Evolutionary conservation across 148 eudicot species (phyloP).

Genomic region (Spergularia marina): DNA sequence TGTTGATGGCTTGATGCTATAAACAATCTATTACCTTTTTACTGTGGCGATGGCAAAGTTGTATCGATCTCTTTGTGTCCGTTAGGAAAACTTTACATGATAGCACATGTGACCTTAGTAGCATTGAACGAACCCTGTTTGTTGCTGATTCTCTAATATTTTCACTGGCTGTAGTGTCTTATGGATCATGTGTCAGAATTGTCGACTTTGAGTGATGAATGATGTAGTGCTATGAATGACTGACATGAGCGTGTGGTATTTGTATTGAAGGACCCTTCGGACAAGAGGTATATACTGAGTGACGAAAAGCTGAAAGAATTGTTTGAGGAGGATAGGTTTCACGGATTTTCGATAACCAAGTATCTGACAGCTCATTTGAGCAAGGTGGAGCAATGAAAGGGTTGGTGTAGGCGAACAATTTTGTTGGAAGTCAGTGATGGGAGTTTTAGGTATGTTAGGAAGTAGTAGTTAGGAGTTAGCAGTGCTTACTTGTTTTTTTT

Average conservation of each 20-base stretch:
- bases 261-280: constrained; percentile 44
- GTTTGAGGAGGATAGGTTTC: constrained; percentile 33
- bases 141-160: too few species aligned
- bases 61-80: too few species aligned
- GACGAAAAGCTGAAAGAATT: constrained; percentile 43
- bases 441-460: background rate
- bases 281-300: constrained; percentile 40
- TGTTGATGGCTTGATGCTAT: too few species aligned
- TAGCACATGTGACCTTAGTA: too few species aligned
- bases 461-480: background rate
- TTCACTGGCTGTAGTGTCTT: too few species aligned
- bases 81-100: too few species aligned
- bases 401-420: constrained; percentile 25
- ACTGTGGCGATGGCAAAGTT: too few species aligned
- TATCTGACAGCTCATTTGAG: constrained; percentile 38
- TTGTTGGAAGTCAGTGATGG: constrained; percentile 14
- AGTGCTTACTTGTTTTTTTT: constrained; percentile 11
- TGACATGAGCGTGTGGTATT: constrained; percentile 5
- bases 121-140: too few species aligned
- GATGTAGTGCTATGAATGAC: background rate
- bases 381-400: constrained; percentile 27
- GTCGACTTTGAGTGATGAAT: too few species aligned
- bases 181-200: too few species aligned
- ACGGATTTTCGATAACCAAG: constrained; percentile 38
- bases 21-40: too few species aligned